Evolutionary conservation across 2,329 filamentous ascomycete genomes (phyloP), one percentile per base, ranked within the genome.

Genomic region (Nothophoma quercina): DNA sequence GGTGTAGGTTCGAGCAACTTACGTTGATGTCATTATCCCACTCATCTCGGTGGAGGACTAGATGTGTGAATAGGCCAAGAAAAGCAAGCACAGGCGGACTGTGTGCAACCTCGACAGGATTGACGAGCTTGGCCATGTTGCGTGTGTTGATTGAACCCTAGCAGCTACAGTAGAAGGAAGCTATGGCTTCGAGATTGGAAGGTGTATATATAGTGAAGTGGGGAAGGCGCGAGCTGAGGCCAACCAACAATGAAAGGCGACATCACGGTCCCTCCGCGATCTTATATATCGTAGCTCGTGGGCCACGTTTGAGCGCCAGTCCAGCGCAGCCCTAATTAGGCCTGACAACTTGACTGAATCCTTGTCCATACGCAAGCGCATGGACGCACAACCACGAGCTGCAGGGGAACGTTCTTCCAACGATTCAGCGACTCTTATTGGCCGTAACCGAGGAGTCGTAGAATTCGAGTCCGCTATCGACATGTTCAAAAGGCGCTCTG

Each of bases 21-120:
- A 54, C 13, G 44, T 66, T 55, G 5, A 60, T 47, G 3, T 23
- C 9, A 15, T 62, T 62, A 26, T 70, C 66, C 60, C 61, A 69
- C 46, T 71, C 66, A n/a, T 53, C 56, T 21, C 47, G 52, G 28
- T 65, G 61, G 12, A 68, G 48, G 5, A 63, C 21, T 7, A 56
- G 50, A 49, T 71, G 68, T 5, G 65, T 65, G 7, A 55, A 29
- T 7, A 72, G 59, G 13, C 62, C 69, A 8, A 70, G 53, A 7
- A 34, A 32, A 15, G 51, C 61, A 12, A 62, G 52, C 5, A 65
- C 22, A 15, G 55, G 41, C 32, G 66, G 66, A 51, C 55, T 69
- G 23, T 48, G 60, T 32, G 60, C 51, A 34, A 68, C 43, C 34
- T 59, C 57, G 18, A 55, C 34, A 18, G 30, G 32, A 25, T 47